A percentile compares a stretch with the other conserved stretches of the same genome.
Conservation (phyloP, 495 filamentous ascomycete species). For the Aspergillus cavernicola region DNA sequence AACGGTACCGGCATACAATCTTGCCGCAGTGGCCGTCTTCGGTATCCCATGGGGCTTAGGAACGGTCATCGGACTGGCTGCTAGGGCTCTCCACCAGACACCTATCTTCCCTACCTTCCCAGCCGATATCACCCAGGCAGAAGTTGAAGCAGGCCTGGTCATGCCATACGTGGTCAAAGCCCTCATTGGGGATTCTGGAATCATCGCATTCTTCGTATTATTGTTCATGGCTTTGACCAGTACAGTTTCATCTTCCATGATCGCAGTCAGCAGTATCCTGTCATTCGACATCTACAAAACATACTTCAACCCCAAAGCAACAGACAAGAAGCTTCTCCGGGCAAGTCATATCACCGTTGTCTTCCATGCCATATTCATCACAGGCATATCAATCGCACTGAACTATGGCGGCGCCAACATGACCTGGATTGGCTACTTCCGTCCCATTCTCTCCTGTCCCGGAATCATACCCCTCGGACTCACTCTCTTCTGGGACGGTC, state of each 20-base stretch:
- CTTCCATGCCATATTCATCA: conserved; percentile 37
- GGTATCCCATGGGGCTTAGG: conserved; percentile 49
- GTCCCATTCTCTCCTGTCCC: conserved; percentile 34
- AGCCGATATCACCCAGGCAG: conserved; percentile 35
- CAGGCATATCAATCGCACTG: conserved; percentile 32
- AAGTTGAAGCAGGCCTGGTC: conserved; percentile 44
- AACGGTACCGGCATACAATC: conserved; percentile 42
- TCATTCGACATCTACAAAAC: conserved; percentile 50
- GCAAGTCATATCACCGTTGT: conserved; percentile 37
- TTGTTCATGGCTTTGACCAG: conserved; percentile 55
- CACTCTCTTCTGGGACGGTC: conserved; percentile 37
- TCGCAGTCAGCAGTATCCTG: conserved; percentile 45
- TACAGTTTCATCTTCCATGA: conserved; percentile 43
- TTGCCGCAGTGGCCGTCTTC: conserved; percentile 43
- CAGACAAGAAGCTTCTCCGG: conserved; percentile 31
- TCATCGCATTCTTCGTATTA: conserved; percentile 47
- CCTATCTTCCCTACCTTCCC: conserved; percentile 52
- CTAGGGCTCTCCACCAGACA: conserved; percentile 43
- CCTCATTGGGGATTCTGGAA: conserved; percentile 44
- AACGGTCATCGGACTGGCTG: conserved; percentile 46
- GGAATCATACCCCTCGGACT: conserved; percentile 37
- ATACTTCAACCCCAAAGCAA: conserved; percentile 46
- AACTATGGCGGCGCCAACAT: conserved; percentile 41
- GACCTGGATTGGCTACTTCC: conserved; percentile 40
- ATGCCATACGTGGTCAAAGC: conserved; percentile 48